Percentiles rank a stretch among this genome's conserved stretches.
Conservation (phyloP, 2,329 filamentous ascomycete genomes). For the Fusarium agapanthi region DNA sequence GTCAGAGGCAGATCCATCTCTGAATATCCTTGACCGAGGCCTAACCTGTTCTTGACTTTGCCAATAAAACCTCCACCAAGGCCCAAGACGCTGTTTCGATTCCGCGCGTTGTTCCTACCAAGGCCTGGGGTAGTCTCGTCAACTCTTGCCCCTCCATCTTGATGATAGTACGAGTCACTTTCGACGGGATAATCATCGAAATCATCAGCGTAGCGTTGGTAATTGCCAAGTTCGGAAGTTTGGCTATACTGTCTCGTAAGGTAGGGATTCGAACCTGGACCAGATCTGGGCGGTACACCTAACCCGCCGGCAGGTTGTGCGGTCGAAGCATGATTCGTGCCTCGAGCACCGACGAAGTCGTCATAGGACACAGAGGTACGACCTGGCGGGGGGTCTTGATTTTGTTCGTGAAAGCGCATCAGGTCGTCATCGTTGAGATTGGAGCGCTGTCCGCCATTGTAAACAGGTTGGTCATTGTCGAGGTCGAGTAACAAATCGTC, state of each 20-base stretch:
- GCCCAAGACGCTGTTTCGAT: slow-evolving; percentile 88
- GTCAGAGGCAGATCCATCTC: slow-evolving; percentile 98
- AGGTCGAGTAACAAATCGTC: slow-evolving; percentile 78
- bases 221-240: slow-evolving; percentile 85
- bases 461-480: slow-evolving; percentile 74
- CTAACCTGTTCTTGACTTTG: slow-evolving; percentile 87
- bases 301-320: slow-evolving; percentile 51
- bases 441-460: slow-evolving; percentile 79
- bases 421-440: slow-evolving; percentile 85
- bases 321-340: slow-evolving; percentile 56
- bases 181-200: slow-evolving; percentile 84
- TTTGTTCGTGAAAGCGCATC: slow-evolving; percentile 76
- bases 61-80: slow-evolving; percentile 89
- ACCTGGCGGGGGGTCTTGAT: slow-evolving; percentile 68
- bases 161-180: slow-evolving; percentile 85
- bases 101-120: slow-evolving; percentile 65
- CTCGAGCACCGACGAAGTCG: slow-evolving; percentile 82
- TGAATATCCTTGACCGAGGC: slow-evolving; percentile 88
- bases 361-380: slow-evolving; percentile 94
- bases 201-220: slow-evolving; percentile 89
- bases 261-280: slow-evolving; percentile 53
- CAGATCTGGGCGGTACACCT: slow-evolving; percentile 30
- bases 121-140: slow-evolving; percentile 60
- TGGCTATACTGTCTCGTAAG: slow-evolving; percentile 70
- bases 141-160: slow-evolving; percentile 70